These are phyloP conservation scores for Tetrahymena thermophila DNA, from an alignment of 73 alveolate genomes.

Conservation along the genomic window DNA sequence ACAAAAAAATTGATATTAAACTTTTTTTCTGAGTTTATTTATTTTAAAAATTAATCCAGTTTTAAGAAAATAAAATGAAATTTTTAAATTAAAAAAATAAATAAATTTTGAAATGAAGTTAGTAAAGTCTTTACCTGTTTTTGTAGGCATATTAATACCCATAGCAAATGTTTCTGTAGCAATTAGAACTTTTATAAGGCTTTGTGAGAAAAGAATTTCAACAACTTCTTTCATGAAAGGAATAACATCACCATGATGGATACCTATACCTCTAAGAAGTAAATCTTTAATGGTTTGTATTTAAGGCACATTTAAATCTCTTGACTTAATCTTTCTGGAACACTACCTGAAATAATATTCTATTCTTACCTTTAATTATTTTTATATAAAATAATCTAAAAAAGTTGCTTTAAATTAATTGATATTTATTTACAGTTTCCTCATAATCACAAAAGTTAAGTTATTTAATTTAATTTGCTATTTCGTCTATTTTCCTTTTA, in stretches of 20 bases:
- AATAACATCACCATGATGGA: constrained; percentile 93
- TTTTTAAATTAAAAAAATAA: too few relatives aligned
- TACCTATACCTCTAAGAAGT: constrained; percentile 86
- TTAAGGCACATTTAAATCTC: constrained; percentile 81
- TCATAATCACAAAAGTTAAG: background rate
- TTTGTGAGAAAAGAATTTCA: constrained; percentile 91
- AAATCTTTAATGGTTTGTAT: constrained; percentile 58
- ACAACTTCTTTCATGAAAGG: constrained; percentile 94
- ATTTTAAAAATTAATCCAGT: too few relatives aligned
- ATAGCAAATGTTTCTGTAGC: constrained; percentile 99
- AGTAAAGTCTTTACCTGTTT: constrained; percentile 36
- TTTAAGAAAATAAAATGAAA: too few relatives aligned
- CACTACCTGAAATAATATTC: constrained; percentile 60
- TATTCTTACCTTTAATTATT: constrained; percentile 55
- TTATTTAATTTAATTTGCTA: constrained; percentile 51
- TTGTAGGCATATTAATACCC: constrained; percentile 99
- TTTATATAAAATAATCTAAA: constrained; percentile 20
- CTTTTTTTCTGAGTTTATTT: too few relatives aligned
- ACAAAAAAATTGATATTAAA: too few relatives aligned
- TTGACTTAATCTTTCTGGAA: constrained; percentile 54
- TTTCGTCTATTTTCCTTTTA: constrained; percentile 71
- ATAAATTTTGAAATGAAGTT: too few relatives aligned
- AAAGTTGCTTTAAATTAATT: background rate
- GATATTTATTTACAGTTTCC: background rate
- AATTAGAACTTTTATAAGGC: constrained; percentile 86